Conservation (phyloP, 805 yeast species). For the Lipomyces oligophaga region DNA sequence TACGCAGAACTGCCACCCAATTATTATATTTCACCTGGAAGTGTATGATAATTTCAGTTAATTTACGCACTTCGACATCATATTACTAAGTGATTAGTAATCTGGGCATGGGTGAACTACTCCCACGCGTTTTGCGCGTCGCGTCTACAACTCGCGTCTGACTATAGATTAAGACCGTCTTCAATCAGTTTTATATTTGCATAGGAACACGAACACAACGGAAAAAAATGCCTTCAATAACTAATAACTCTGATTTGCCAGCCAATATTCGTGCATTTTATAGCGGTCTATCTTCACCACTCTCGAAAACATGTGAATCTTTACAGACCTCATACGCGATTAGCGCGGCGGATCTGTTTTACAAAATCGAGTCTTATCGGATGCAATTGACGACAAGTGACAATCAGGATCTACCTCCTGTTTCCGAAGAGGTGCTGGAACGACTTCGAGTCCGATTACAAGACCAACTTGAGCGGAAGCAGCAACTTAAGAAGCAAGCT, state of each 20-base stretch:
- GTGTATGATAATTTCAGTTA: no score
- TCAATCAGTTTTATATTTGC: no score
- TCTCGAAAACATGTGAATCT: conserved; percentile 2
- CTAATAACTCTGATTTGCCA: background rate
- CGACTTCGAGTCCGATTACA: conserved; percentile 19
- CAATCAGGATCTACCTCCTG: conserved; percentile 1
- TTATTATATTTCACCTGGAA: no score
- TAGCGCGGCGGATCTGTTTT: conserved; percentile 14
- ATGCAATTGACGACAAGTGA: conserved; percentile 2
- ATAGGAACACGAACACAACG: no score
- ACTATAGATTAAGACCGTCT: no score
- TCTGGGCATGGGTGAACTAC: no score
- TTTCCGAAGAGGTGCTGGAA: conserved; percentile 10
- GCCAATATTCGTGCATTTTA: background rate
- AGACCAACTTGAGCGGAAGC: conserved; percentile 18
- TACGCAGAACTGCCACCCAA: no score
- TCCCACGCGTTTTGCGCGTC: no score
- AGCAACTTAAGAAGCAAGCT: conserved; percentile 3
- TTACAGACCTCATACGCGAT: conserved; percentile 15
- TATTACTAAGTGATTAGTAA: no score
- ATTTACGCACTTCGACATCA: no score
- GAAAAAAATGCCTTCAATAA: conserved; percentile 7
- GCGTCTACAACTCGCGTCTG: no score
- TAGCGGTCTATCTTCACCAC: background rate
- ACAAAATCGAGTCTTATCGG: conserved; percentile 19